Conservation (phyloP, 495 filamentous ascomycete species). For the Alectoria sarmentosa region DNA sequence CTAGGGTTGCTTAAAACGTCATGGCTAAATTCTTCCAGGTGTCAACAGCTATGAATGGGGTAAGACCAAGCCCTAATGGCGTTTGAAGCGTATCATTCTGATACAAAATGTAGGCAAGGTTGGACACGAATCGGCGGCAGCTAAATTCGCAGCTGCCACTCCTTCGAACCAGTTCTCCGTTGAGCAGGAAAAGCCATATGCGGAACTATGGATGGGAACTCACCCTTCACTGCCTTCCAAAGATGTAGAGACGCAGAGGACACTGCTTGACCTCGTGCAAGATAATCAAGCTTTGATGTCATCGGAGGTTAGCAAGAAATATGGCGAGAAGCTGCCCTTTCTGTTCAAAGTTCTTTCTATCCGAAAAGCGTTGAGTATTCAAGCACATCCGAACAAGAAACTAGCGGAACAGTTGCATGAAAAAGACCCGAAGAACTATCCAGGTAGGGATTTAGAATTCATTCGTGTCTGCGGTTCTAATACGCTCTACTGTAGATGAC, state of each 20-base stretch:
- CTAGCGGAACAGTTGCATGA: conserved; percentile 84
- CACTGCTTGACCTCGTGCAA: conserved; percentile 81
- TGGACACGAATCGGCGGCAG: conserved; percentile 67
- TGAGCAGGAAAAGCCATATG: conserved; percentile 72
- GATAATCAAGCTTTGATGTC: conserved; percentile 81
- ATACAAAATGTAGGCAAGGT: conserved; percentile 51
- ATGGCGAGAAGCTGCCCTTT: conserved; percentile 80
- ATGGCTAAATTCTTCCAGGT: conserved; percentile 39
- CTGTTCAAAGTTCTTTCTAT: conserved; percentile 96
- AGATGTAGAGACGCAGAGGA: conserved; percentile 75
- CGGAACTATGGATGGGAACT: conserved; percentile 99
- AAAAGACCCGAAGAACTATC: conserved; percentile 87
- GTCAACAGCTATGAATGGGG: conserved; percentile 99
- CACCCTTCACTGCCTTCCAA: conserved; percentile 93
- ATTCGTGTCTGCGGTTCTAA: background rate
- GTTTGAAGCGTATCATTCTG: conserved; percentile 15
- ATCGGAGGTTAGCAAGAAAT: conserved; percentile 58
- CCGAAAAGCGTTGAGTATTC: conserved; percentile 89
- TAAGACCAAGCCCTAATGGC: conserved; percentile 27
- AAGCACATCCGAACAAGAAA: conserved; percentile 97
- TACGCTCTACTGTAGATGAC: conserved; percentile 54
- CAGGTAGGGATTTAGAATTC: conserved; percentile 50
- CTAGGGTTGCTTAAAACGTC: conserved; percentile 4
- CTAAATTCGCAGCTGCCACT: conserved; percentile 70
- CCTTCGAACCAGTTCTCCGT: conserved; percentile 63